Base-by-base conservation (phyloP, 2,329 filamentous ascomycete genomes). In the Aspergillus tanneri region DNA sequence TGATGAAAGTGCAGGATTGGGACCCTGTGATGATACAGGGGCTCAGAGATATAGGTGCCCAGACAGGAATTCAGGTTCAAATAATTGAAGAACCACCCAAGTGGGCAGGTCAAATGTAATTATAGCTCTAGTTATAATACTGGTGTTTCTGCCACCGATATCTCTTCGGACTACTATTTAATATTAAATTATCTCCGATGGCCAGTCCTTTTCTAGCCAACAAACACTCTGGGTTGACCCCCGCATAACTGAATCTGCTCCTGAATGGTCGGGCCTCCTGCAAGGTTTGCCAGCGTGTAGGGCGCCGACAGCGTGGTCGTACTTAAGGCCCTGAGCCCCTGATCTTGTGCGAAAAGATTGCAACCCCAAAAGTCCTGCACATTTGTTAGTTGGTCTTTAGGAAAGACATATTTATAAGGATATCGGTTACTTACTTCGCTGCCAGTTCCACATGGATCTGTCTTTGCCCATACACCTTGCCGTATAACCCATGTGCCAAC, bases 21-120 rank as follows among this genome's bases (percentile, higher is more conserved):
- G 22, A n/a, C 12, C 27, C 38, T 19, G 12, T 9, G 2, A 22
- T 52, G 49, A 52, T 9, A 16, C 19, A 48, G 6, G 30, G 23
- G 42, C 34, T 52, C 32, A 42, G 18, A 22, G 50, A 47, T 7
- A 18, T 55, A 18, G 23, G 34, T 48, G 27, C 25, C 27, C 41
- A 28, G 32, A 10, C 40, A 10, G 53, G 19, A 3, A 22, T 53
- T 34, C 24, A 16, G 22, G 4, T 53, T 46, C 40, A 53, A 11
- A 19, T 48, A 27, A 12, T 49, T n/a, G n/a, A n/a, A n/a, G n/a
- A n/a, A n/a, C n/a, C n/a, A n/a, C n/a, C n/a, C 1, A 30, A 49
- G 8, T 24, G 22, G 35, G 24, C 16, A 35, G 19, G 10, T 27
- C 4, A 43, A 19, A 12, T 23, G n/a, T 39, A 16, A 21, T 6